Evolutionary conservation across 441 rosid species (phyloP).

Genomic region (Mallotus repandus): DNA sequence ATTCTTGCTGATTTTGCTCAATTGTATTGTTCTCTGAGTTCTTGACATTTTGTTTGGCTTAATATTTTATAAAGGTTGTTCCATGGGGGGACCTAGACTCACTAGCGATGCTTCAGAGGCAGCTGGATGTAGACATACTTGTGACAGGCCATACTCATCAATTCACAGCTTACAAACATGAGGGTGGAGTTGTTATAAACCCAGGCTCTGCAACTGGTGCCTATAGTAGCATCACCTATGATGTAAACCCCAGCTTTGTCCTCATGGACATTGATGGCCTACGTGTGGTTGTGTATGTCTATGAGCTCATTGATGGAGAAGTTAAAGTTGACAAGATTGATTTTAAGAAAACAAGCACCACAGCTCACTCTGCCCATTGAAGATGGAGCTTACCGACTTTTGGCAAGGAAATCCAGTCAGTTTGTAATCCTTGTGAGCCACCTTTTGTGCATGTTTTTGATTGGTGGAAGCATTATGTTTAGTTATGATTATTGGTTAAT

Average conservation of each 20-base stretch:
- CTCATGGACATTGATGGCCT: constrained; percentile 95
- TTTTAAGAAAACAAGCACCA: constrained; percentile 69
- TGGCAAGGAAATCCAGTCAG: constrained; percentile 1
- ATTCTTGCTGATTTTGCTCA: background rate
- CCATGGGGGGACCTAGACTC: constrained; percentile 98
- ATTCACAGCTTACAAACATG: constrained; percentile 94
- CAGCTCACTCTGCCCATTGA: constrained; percentile 47
- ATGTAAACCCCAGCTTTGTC: constrained; percentile 90
- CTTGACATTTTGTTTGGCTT: constrained; percentile 3
- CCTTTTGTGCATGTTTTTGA: constrained; percentile 13
- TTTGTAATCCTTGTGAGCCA: constrained; percentile 14
- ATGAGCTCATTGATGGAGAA: constrained; percentile 94
- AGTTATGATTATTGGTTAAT: background rate
- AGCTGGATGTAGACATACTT: constrained; percentile 88
- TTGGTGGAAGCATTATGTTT: constrained; percentile 9
- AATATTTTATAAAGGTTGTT: constrained; percentile 51
- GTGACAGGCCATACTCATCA: constrained; percentile 96
- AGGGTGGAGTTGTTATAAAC: constrained; percentile 91
- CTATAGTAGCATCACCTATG: constrained; percentile 76
- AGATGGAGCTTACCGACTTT: background rate
- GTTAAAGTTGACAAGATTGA: constrained; percentile 97
- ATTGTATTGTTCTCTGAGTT: background rate
- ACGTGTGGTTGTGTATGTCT: constrained; percentile 88
- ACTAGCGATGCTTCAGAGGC: constrained; percentile 92
- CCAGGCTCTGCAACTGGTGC: constrained; percentile 99